Evolutionary conservation across 2,329 filamentous ascomycete species (phyloP).

Genomic region (Colletotrichum theobromicola): DNA sequence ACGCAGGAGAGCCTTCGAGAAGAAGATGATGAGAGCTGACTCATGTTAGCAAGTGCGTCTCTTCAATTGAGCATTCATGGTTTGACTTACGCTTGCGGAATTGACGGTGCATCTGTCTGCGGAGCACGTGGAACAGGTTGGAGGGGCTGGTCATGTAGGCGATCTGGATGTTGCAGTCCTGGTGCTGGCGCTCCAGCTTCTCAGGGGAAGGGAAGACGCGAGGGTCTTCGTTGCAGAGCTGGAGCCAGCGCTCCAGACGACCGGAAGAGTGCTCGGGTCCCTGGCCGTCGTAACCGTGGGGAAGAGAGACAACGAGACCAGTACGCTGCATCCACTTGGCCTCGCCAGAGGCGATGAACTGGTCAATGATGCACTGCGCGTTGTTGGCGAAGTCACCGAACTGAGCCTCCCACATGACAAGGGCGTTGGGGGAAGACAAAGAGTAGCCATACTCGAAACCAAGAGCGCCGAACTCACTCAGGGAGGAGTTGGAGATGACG

Average conservation of each 20-base stretch:
- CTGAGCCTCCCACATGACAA: slow-evolving; percentile 99
- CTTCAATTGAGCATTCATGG: not conserved
- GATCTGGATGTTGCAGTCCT: slow-evolving; percentile 99
- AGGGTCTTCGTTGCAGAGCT: slow-evolving; percentile 97
- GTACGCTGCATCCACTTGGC: slow-evolving; percentile 99
- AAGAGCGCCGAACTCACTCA: slow-evolving; percentile 73
- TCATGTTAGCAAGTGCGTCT: slow-evolving; percentile 25
- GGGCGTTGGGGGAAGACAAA: slow-evolving; percentile 91
- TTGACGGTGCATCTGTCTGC: slow-evolving; percentile 97
- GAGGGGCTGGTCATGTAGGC: slow-evolving; percentile 95
- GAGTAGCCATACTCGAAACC: slow-evolving; percentile 99
- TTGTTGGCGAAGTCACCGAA: slow-evolving; percentile 99
- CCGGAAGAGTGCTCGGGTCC: slow-evolving; percentile 98
- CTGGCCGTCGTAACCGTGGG: slow-evolving; percentile 97
- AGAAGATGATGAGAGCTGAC: slow-evolving; percentile 91
- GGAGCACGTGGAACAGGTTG: slow-evolving; percentile 95
- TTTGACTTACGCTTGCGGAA: slow-evolving; percentile 90
- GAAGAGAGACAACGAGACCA: slow-evolving; percentile 93
- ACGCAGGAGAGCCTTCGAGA: slow-evolving; percentile 95
- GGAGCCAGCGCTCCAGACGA: slow-evolving; percentile 95
- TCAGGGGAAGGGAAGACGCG: slow-evolving; percentile 87
- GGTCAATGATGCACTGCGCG: slow-evolving; percentile 97
- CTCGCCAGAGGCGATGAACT: slow-evolving; percentile 97
- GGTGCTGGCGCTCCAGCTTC: slow-evolving; percentile 95
- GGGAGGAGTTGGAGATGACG: slow-evolving; percentile 95